Base-by-base conservation (phyloP, 75 land plant species). In the Sequoiadendron giganteum region DNA sequence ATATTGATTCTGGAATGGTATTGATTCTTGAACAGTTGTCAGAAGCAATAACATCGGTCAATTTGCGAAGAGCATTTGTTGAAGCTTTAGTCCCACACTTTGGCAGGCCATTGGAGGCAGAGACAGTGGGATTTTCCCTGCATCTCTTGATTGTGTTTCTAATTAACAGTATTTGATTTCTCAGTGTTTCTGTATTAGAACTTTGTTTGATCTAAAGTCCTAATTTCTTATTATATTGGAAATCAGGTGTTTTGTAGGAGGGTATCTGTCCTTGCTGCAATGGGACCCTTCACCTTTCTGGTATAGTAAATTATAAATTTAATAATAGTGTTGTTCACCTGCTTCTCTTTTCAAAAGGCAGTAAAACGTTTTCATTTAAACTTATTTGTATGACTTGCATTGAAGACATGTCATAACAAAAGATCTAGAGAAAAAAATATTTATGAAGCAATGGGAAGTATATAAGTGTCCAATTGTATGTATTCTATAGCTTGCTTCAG, bases 51-150 rank as follows among this genome's bases (percentile, higher is more conserved):
- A 76, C 92, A 54, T 90, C 95, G 5, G 85, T 95, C 83, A 93
- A 90, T 77, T 87, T 90, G 47, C 94, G 99, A 88, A 94, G 95
- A 85, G 88, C 86, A 55, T 96, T 98, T 88, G 94, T 98, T 83
- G 98, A 95, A 89, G 96, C 94, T 86, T 92, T 98, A 86, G 92
- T 88, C 30, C 92, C 91, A 39, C 42, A 90, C 13, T 94, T 98
- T 89, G 99, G 99, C 86, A 92, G 95, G 56, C 99, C 97, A n/a
- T 52, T 98, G 34, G 99, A 98, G 89, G 97, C 97, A 88, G 99
- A 98, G 79, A 91, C 95, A 65, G 99, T 97, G 84, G 68, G 92
- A 38, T 34, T 85, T 61, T 88, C 25, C 34, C 1, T 85, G 6
- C 21, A 76, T 19, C 7, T 78, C 36, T 1, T 45, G 42, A 43